Conservation (phyloP, 495 filamentous ascomycete species). For the Beverwykella pulmonaria region DNA sequence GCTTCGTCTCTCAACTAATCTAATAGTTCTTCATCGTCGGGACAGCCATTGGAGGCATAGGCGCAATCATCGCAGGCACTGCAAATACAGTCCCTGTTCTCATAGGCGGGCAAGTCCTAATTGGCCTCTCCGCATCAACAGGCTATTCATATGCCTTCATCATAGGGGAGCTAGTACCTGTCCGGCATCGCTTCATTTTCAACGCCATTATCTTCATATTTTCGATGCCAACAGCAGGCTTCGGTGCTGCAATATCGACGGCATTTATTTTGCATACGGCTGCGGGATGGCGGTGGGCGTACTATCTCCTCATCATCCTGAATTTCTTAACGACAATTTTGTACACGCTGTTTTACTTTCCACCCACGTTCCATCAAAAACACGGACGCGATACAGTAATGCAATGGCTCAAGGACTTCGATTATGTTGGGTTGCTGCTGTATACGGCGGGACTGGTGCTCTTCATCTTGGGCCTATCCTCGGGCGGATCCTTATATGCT, state of each 20-base stretch:
- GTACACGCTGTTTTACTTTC: conserved; percentile 28
- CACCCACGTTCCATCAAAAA: conserved; percentile 33
- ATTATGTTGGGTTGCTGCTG: conserved; percentile 28
- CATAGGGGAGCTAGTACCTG: conserved; percentile 38
- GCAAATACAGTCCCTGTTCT: conserved; percentile 39
- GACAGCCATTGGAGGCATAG: conserved; percentile 37
- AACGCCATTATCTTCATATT: conserved; percentile 35
- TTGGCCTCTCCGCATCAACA: conserved; percentile 29
- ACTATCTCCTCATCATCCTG: conserved; percentile 38
- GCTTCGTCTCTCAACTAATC: too few relatives aligned
- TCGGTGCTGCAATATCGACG: conserved; percentile 32
- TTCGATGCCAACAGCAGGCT: conserved; percentile 21
- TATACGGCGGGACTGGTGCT: conserved; percentile 29
- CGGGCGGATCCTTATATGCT: conserved; percentile 48
- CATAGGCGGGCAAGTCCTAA: conserved; percentile 39
- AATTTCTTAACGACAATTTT: conserved; percentile 19
- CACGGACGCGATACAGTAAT: conserved; percentile 19
- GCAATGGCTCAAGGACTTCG: conserved; percentile 31
- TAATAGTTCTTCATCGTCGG: conserved; percentile 38
- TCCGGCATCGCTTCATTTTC: conserved; percentile 28
- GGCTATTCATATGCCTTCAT: conserved; percentile 27
- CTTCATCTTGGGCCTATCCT: conserved; percentile 46
- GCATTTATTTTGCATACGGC: conserved; percentile 23
- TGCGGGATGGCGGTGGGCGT: conserved; percentile 31
- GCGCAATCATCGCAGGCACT: conserved; percentile 42